phyloP scores from a whole-genome alignment of 768 basidiomycete species.

The Calvatia gigantea region DNA sequence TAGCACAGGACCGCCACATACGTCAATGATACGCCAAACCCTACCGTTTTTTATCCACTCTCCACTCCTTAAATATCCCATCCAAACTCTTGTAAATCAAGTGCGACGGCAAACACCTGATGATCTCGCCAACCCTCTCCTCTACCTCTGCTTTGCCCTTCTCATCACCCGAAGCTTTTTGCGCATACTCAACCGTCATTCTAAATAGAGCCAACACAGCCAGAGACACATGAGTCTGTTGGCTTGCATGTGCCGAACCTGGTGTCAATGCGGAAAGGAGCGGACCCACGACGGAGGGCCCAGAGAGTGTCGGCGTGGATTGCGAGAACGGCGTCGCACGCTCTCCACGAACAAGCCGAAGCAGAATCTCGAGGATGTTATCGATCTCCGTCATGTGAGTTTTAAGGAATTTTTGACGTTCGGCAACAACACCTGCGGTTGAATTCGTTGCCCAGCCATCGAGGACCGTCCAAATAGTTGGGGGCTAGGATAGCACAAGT shows the following conservation, averaged over 20 bases:
- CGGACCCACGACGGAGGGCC: slow-evolving; percentile 63
- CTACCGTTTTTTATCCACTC: slow-evolving; percentile 71
- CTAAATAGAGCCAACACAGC: slow-evolving; percentile 91
- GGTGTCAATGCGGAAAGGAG: slow-evolving; percentile 65
- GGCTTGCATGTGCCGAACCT: slow-evolving; percentile 77
- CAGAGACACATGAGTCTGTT: slow-evolving; percentile 93
- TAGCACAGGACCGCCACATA: not conserved
- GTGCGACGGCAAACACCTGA: slow-evolving; percentile 83
- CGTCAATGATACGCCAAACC: not conserved
- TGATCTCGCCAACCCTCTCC: slow-evolving; percentile 81
- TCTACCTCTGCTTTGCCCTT: slow-evolving; percentile 71
- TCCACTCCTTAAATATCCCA: slow-evolving; percentile 92
- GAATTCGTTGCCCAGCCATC: slow-evolving; percentile 90
- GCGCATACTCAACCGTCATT: slow-evolving; percentile 78
- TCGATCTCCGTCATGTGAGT: slow-evolving; percentile 85
- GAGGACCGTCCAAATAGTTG: slow-evolving; percentile 87
- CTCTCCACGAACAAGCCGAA: slow-evolving; percentile 89
- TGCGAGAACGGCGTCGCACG: slow-evolving; percentile 72
- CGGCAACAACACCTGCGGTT: slow-evolving; percentile 65
- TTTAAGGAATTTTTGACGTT: slow-evolving; percentile 85
- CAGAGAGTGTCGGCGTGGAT: slow-evolving; percentile 55
- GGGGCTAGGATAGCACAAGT: slow-evolving; percentile 51
- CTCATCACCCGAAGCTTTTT: slow-evolving; percentile 58
- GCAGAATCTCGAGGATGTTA: slow-evolving; percentile 88
- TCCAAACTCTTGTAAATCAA: slow-evolving; percentile 90